Conservation (phyloP, 2,329 filamentous ascomycete genomes). For the Botryotinia globosa region DNA sequence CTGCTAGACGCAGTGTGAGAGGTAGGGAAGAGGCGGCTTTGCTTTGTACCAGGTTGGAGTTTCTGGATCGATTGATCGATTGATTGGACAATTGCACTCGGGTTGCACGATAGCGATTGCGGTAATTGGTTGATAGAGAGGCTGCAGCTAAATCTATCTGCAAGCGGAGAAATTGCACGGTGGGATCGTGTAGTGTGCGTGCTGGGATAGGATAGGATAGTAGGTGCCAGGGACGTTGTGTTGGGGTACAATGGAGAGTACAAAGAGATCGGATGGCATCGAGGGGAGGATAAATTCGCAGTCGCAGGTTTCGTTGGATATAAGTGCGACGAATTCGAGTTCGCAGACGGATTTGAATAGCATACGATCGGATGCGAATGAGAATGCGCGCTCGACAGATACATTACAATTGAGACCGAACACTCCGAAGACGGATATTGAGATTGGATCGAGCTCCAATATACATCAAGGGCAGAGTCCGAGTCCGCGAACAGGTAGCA, state of each 20-base stretch:
- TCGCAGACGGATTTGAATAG: background rate
- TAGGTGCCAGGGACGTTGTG: background rate
- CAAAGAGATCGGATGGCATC: background rate
- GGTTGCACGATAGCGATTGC: background rate
- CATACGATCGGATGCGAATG: background rate
- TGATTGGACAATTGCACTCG: background rate
- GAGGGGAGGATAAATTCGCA: background rate
- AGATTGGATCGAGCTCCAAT: background rate
- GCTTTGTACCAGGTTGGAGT: background rate
- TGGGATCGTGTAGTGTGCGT: background rate
- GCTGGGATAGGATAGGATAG: background rate
- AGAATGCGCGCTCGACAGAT: background rate
- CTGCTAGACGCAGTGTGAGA: background rate
- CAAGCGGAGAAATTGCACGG: conserved; percentile 13
- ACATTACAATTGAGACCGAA: background rate
- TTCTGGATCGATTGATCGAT: background rate
- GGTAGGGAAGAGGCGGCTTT: background rate
- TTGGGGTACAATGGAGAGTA: background rate
- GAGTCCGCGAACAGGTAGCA: background rate
- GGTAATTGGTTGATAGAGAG: background rate
- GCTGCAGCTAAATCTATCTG: background rate
- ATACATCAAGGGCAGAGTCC: background rate
- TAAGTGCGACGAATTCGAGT: background rate
- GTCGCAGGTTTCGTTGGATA: background rate
- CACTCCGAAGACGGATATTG: background rate